These are phyloP conservation scores for Psilocybe mexicana DNA, from an alignment of 1,284 basidiomycete genomes.

Conservation along the genomic window DNA sequence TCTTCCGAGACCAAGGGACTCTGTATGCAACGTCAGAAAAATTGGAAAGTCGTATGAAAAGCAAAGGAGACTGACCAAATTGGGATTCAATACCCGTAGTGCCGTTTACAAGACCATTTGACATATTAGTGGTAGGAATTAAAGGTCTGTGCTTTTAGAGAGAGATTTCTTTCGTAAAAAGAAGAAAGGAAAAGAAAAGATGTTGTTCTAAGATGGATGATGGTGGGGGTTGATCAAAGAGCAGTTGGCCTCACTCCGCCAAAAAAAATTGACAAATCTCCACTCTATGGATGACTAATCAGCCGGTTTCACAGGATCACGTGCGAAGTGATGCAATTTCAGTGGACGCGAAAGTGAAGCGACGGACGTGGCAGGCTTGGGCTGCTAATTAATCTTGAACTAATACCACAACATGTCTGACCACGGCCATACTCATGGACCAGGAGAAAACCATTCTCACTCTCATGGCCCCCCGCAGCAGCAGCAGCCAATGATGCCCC, in stretches of 20 bases:
- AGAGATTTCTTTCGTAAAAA: slow-evolving; percentile 27
- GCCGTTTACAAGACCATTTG: slow-evolving; percentile 85
- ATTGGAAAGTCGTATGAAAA: slow-evolving; percentile 8
- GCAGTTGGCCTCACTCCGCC: slow-evolving; percentile 14
- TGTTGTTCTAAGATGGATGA: slow-evolving; percentile 31
- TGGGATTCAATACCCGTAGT: slow-evolving; percentile 77
- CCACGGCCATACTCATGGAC: slow-evolving; percentile 44
- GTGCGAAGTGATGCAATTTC: slow-evolving; percentile 5
- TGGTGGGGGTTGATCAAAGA: slow-evolving; percentile 38
- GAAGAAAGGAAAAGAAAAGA: slow-evolving; percentile 32
- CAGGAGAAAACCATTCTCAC: slow-evolving; percentile 40
- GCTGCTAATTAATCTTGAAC: background rate
- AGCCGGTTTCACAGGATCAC: slow-evolving; percentile 31
- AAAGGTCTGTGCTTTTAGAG: slow-evolving; percentile 30
- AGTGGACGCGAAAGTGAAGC: slow-evolving; percentile 10
- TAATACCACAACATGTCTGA: slow-evolving; percentile 34
- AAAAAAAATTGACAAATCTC: slow-evolving; percentile 18
- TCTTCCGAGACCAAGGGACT: slow-evolving; percentile 76
- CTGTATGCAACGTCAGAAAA: slow-evolving; percentile 25
- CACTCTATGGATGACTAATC: slow-evolving; percentile 28
- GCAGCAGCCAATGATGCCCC: slow-evolving; percentile 35
- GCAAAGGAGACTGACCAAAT: slow-evolving; percentile 60
- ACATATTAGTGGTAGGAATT: slow-evolving; percentile 63
- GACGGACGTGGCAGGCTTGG: slow-evolving; percentile 21
- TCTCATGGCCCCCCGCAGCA: slow-evolving; percentile 34